Evolutionary conservation across 148 eudicot species (phyloP).

Genomic region (Rhododendron kiyosumense): DNA sequence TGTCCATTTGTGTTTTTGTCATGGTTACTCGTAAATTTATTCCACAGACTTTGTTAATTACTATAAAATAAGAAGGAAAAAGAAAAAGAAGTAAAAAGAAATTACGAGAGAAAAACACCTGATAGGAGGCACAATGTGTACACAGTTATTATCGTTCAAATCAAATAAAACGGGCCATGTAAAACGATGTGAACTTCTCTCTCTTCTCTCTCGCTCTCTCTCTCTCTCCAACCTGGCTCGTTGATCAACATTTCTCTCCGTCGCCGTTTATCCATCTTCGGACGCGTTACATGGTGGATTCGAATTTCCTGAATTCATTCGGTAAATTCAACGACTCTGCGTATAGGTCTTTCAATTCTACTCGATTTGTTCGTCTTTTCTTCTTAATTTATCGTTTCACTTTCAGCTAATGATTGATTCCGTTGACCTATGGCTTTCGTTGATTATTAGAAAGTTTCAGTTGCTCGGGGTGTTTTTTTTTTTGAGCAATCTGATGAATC

Average conservation of each 20-base stretch:
- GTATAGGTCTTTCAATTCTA: not conserved
- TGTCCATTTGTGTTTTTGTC: too few species aligned
- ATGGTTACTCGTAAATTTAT: too few species aligned
- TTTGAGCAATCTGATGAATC: not conserved
- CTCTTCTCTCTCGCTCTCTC: not conserved
- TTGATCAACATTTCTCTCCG: constrained; percentile 8
- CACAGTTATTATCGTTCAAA: constrained; percentile 4
- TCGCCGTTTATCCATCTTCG: not conserved
- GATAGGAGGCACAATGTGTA: not conserved
- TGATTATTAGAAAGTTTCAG: not conserved
- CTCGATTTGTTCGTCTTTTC: not conserved
- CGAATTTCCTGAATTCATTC: not conserved
- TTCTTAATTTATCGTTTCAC: not conserved
- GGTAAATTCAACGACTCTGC: not conserved
- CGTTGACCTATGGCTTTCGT: not conserved
- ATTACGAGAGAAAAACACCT: not conserved
- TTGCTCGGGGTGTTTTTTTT: not conserved
- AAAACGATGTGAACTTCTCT: not conserved
- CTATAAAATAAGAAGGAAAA: too few species aligned
- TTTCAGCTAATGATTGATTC: not conserved
- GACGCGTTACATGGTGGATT: not conserved
- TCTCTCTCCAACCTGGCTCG: not conserved
- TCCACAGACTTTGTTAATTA: too few species aligned
- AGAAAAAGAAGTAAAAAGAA: not conserved
- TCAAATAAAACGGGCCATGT: not conserved